phyloP scores from a whole-genome alignment of 2,329 filamentous ascomycete species.

The Diaporthe caulivora region DNA sequence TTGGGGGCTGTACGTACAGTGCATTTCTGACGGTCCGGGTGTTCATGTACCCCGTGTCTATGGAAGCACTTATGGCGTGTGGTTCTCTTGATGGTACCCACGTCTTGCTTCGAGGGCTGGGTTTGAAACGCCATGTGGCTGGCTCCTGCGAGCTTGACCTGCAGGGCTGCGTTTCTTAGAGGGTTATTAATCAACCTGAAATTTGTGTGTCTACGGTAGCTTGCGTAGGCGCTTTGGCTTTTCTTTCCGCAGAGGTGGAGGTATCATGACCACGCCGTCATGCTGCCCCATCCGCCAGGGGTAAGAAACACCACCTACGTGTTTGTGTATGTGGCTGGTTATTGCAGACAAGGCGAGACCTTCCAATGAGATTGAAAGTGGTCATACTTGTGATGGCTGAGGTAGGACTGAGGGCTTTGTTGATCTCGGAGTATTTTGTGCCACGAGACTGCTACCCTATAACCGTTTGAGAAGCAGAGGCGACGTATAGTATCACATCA shows the following conservation, averaged over 20 bases:
- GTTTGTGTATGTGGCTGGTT: constrained; percentile 1
- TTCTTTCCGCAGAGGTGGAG: too few species aligned
- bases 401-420: neutral
- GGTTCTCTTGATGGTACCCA: neutral
- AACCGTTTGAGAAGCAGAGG: neutral
- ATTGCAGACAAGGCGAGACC: neutral
- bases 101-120: neutral
- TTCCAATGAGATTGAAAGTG: neutral
- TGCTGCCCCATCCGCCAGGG: neutral
- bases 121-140: constrained; percentile 19
- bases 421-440: neutral
- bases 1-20: neutral
- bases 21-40: neutral
- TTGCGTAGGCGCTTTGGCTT: neutral
- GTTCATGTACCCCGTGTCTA: neutral
- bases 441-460: constrained; percentile 9
- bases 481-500: neutral
- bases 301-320: constrained; percentile 2
- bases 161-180: neutral
- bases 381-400: neutral
- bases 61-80: neutral
- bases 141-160: neutral
- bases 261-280: constrained; percentile 4
- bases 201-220: neutral
- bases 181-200: neutral